Conservation (phyloP, 1,139 yeast genomes). For the Pichia sp. region DNA sequence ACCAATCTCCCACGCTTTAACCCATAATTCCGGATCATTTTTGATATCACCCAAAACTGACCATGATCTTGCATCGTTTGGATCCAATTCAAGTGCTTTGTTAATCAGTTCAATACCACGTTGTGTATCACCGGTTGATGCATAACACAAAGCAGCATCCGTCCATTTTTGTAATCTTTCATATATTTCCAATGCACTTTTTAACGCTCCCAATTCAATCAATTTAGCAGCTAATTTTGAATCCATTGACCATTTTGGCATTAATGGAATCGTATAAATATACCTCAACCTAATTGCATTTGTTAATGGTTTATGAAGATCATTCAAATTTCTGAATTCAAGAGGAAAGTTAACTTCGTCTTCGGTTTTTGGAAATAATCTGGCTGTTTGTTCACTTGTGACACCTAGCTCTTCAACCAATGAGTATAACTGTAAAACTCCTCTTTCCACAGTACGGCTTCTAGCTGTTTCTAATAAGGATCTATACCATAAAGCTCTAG, state of each 20-base stretch:
- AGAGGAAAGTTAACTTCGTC: constrained; percentile 24
- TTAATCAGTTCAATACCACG: constrained; percentile 57
- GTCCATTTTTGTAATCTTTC: constrained; percentile 68
- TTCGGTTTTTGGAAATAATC: constrained; percentile 48
- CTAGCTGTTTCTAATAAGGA: constrained; percentile 73
- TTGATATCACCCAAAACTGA: constrained; percentile 82
- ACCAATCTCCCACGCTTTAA: constrained; percentile 80
- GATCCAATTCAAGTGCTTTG: constrained; percentile 45
- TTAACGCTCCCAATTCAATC: constrained; percentile 77
- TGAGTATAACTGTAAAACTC: constrained; percentile 87
- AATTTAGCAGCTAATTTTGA: constrained; percentile 77
- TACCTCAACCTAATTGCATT: constrained; percentile 53
- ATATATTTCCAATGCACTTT: constrained; percentile 85
- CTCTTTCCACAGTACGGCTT: constrained; percentile 87
- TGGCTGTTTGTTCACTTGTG: constrained; percentile 43
- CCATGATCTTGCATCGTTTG: constrained; percentile 77
- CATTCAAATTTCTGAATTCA: constrained; percentile 20
- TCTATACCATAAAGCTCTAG: constrained; percentile 86
- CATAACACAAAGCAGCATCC: constrained; percentile 87
- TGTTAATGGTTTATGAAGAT: constrained; percentile 22
- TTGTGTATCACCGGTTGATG: constrained; percentile 69
- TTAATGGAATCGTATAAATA: constrained; percentile 65
- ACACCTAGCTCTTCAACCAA: constrained; percentile 84
- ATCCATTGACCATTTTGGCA: constrained; percentile 87
- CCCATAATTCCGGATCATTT: constrained; percentile 73